Evolutionary conservation across 106 monocot genomes (phyloP), one percentile per base, ranked within the genome.

Genomic region (Dioscorea alata): DNA sequence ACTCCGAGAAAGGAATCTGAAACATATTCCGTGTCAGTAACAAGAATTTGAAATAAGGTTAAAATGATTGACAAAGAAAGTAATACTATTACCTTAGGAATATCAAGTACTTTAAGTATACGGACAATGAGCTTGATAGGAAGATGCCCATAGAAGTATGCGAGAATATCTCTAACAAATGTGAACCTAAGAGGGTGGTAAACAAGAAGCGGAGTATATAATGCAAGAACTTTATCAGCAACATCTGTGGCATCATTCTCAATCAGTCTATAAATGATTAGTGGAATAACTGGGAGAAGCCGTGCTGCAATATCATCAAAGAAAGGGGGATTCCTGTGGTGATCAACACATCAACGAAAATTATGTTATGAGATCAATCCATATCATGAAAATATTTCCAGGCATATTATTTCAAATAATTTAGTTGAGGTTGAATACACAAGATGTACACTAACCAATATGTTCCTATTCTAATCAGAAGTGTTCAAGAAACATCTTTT

Each of bases 81-180:
- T 33, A 23, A 14, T 15, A 24, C 8, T 4, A 56, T 73, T 90
- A 94, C 94, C 90, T 94, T 94, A 16, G 90, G 68, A 63, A 87
- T 79, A 78, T 90, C 87, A 57, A 99, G 89, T 24, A 92, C 76
- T 70, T 85, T 85, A 56, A 99, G 72, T 70, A 99, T 83, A 13
- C 89, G 86, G 21, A 90, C 70, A 67, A 99, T 83, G 67, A 99
- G 86, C 71, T 99, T 99, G 74, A 71, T 85, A 57, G 92, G 85
- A 75, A 99, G 92, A 59, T 99, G 80, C 35, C 97, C 89, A 78
- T 99, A 92, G 64, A 99, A 92, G 63, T 99, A 99, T 57, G 97
- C 92, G 58, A 99, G 87, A 34, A 89, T 99, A 71, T 99, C 97
- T 42, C 97, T 75, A 51, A 99, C 97, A 85, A 99, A 99, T 34